Percentiles rank a stretch among this genome's conserved stretches.
Evolutionary conservation across 306 rosid genomes (phyloP).

Genomic region (Vachellia pachyceras): DNA sequence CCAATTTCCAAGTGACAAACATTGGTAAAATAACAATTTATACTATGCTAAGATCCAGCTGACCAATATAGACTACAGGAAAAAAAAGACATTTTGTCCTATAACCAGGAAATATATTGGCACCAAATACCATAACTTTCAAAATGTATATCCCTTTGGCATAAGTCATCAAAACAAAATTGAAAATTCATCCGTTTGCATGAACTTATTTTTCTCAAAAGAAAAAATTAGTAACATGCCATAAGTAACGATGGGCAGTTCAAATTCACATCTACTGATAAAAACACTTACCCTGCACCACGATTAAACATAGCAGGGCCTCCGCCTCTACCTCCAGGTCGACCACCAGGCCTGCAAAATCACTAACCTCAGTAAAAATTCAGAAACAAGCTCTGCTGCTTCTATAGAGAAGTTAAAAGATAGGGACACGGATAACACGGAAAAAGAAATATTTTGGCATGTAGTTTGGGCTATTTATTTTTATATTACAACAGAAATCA

Average conservation of each 20-base stretch:
- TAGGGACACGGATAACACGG: not conserved
- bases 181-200: not conserved
- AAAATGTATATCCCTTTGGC: not conserved
- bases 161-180: not conserved
- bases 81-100: not conserved
- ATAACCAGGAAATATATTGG: not conserved
- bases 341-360: conserved; percentile 62
- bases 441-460: not conserved
- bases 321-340: conserved; percentile 54
- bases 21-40: not conserved
- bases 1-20: not conserved
- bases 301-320: conserved; percentile 41
- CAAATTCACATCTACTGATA: not conserved
- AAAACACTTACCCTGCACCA: conserved; percentile 54
- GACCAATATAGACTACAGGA: not conserved
- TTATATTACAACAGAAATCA: not conserved
- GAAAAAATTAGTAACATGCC: not conserved
- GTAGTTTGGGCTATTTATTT: not conserved
- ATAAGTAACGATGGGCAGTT: not conserved
- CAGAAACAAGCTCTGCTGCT: not conserved
- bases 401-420: not conserved
- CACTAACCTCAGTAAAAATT: conserved; percentile 24
- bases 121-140: not conserved
- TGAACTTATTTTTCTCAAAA: not conserved
- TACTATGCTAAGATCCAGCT: not conserved